Evolutionary conservation across 2,329 filamentous ascomycete species (phyloP), one percentile per base, ranked within the genome.

Genomic region (Pseudogymnoascus sp.): DNA sequence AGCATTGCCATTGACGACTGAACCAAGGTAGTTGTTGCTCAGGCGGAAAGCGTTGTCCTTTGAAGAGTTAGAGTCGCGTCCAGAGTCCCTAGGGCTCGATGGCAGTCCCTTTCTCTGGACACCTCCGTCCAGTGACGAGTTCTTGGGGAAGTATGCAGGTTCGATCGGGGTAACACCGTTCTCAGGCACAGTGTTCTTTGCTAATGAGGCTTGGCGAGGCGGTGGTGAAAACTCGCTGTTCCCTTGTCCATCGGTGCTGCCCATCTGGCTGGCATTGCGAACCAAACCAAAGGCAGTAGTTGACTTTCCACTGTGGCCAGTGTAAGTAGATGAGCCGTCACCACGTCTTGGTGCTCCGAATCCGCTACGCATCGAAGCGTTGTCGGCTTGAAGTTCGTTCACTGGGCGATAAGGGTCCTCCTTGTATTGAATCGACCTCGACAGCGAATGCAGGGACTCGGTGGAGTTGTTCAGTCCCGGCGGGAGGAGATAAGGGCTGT

Each of bases 401-500:
- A 87, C 79, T 1, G 82, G 81, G 60, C 91, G 86, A 76, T 97
- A 97, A 37, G 92, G 93, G 74, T 97, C 93, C 70, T 96, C 89
- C 62, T 87, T 83, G 68, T 86, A 83, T 63, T 86, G 82, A 53
- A 93, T 82, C 1, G 88, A 88, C 62, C 89, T 87, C 26, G 92
- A 90, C 67, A 97, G 80, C 2, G 92, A 96, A 74, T 93, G 87
- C 66, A 97, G 80, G 4, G 93, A 97, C 68, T 96, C 92, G 50
- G 86, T 85, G 0, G 93, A 97, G 71, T 84, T 82, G 44, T 95
- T 86, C 19, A 93, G 72, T 62, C 85, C 87, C 1, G 90, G 90
- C 4, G 95, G 93, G n/a, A 97, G 82, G n/a, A 99, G 83, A 74
- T 97, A 99, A 1, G 95, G 95, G 70, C 88, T 95, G 71, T 89